Conservation (phyloP, 2,329 filamentous ascomycete genomes). For the Xylariaceae sp. region DNA sequence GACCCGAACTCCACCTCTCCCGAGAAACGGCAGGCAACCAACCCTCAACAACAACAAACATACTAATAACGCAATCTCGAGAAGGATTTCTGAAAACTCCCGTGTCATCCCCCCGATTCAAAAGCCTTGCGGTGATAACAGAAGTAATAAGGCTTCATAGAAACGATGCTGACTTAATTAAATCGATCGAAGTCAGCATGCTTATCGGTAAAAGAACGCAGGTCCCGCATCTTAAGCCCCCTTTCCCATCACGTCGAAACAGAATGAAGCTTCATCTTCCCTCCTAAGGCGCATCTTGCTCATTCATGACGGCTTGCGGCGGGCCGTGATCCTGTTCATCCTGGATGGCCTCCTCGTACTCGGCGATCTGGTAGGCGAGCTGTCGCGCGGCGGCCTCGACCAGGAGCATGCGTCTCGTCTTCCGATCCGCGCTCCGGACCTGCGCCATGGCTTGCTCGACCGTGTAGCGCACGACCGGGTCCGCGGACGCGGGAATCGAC, state of each 20-base stretch:
- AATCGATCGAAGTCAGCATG: too few relatives aligned
- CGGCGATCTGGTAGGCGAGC: constrained; percentile 54
- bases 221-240: too few relatives aligned
- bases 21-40: neutral
- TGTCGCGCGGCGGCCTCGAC: constrained; percentile 59
- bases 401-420: constrained; percentile 51
- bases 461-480: constrained; percentile 46
- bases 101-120: too few relatives aligned
- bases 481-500: constrained; percentile 37
- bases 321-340: constrained; percentile 34
- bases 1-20: neutral
- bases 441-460: constrained; percentile 51
- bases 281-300: constrained; percentile 32
- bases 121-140: too few relatives aligned
- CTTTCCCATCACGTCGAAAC: too few relatives aligned
- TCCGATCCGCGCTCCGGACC: constrained; percentile 46
- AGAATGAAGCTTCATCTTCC: neutral
- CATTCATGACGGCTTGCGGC: constrained; percentile 31
- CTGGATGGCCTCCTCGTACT: constrained; percentile 49
- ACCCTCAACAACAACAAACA: too few relatives aligned
- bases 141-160: too few relatives aligned
- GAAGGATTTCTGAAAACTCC: too few relatives aligned
- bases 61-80: too few relatives aligned
- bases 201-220: too few relatives aligned
- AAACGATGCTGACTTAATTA: too few relatives aligned